Evolutionary conservation across 345 rosid species (phyloP), one percentile per base, ranked within the genome.

Genomic region (Arabidopsis thaliana): DNA sequence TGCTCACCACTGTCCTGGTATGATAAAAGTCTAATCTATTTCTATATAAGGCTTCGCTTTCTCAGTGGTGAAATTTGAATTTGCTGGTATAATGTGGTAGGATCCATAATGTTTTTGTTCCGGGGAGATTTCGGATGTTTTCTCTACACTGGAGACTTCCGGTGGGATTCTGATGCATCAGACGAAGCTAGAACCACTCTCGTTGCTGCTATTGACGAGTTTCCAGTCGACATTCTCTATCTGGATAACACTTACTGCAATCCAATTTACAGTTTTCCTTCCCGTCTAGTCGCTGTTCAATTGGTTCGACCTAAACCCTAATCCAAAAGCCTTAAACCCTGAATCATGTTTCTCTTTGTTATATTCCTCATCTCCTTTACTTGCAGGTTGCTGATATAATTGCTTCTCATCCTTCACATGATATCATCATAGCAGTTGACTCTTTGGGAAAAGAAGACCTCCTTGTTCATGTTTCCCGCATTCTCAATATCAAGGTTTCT

Each of bases 201-300:
- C 20, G 56, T 79, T 25, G 52, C 74, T 65, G 91, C 90, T 76
- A 76, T 90, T 6, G 7, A 82, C 16, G 75, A 80, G 11, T 57
- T 74, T 44, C 74, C 52, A 3, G 84, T 90, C 4, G 78, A 85
- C 59, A 64, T 80, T 34, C 82, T 93, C 48, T 87, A 93, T 66
- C 69, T 93, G 81, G 93, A 93, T 44, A 87, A 93, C 80, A 93
- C 95, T 6, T 93, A 87, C 24, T 88, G 96, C 63, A 89, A 88
- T 72, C 91, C 95, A 6, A 73, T 83, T 1, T 87, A 75, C 64
- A 81, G 57, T 30, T 93, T 90, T 52, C 96, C 98, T 55, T 51
- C 87, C 45, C 84, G 89, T 38, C 64, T 42, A 46, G 75, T 82
- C 76, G 93, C 91, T 57, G 86, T 91, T 3, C 76, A 75, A 70